Conservation (phyloP, 805 yeast genomes). For the Candida parachauliodes region DNA sequence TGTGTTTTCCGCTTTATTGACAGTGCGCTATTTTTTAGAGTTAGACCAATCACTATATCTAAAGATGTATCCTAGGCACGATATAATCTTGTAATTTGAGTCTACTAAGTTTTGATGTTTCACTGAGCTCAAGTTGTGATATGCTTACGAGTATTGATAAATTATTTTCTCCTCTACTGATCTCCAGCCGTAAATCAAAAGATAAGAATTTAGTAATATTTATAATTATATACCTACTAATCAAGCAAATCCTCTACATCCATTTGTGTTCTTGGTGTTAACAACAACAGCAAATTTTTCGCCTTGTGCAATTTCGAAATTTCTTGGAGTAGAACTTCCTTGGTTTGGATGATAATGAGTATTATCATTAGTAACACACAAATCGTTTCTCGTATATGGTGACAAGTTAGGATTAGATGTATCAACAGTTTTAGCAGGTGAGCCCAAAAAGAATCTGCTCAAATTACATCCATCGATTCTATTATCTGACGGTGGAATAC, state of each 20-base stretch:
- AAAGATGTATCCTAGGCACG: too few relatives aligned
- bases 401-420: background rate
- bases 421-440: slow-evolving; percentile 1
- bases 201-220: too few relatives aligned
- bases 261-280: background rate
- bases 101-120: too few relatives aligned
- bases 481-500: background rate
- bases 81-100: too few relatives aligned
- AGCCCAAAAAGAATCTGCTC: background rate
- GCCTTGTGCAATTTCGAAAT: slow-evolving; percentile 1
- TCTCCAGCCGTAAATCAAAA: too few relatives aligned
- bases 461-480: slow-evolving; percentile 2
- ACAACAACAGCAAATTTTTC: slow-evolving; percentile 1
- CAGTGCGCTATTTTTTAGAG: too few relatives aligned
- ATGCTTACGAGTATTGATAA: too few relatives aligned
- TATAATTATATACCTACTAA: too few relatives aligned
- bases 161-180: too few relatives aligned
- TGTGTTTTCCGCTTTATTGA: too few relatives aligned
- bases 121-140: too few relatives aligned
- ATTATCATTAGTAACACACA: slow-evolving; percentile 2
- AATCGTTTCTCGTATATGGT: background rate
- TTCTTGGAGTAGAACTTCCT: slow-evolving; percentile 3
- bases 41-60: too few relatives aligned
- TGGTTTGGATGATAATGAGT: slow-evolving; percentile 5
- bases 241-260: background rate